Evolutionary conservation across 169 alveolate species (phyloP).

Genomic region (Besnoitia besnoiti): DNA sequence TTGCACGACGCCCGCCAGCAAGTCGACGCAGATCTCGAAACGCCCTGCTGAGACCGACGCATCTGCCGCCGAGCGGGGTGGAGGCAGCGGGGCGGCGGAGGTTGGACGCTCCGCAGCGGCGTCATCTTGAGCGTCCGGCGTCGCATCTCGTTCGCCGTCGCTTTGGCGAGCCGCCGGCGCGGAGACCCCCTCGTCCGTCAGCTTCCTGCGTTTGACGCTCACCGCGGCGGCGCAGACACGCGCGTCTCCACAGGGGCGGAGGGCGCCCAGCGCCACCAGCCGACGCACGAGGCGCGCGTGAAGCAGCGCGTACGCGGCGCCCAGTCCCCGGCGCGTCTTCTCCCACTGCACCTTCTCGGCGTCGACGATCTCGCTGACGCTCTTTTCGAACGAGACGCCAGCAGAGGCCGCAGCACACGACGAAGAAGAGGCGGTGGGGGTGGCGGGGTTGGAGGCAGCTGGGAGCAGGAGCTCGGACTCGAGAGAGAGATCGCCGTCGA

Average conservation of each 20-base stretch:
- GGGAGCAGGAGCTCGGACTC: conserved; percentile 1
- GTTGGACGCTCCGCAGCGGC: neutral
- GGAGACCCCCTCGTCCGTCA: neutral
- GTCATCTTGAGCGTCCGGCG: neutral
- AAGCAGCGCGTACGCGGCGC: neutral
- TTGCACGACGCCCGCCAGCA: neutral
- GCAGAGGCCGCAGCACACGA: neutral
- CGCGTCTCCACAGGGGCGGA: neutral
- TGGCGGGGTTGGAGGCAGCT: neutral
- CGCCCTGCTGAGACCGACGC: no score
- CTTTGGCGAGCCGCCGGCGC: neutral
- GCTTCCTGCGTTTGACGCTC: neutral
- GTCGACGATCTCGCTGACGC: neutral
- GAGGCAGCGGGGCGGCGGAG: neutral
- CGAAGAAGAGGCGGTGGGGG: neutral
- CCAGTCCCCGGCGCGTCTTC: neutral
- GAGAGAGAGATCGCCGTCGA: neutral
- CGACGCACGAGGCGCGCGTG: neutral
- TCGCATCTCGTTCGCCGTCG: neutral
- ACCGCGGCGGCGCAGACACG: neutral
- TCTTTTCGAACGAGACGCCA: no score
- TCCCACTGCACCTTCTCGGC: neutral
- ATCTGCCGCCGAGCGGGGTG: neutral
- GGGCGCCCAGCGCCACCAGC: conserved; percentile 4
- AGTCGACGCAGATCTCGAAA: neutral